A percentile compares a stretch with the other conserved stretches of the same genome.
Conservation (phyloP, 768 basidiomycete genomes). For the Pulveroboletus ravenelii region DNA sequence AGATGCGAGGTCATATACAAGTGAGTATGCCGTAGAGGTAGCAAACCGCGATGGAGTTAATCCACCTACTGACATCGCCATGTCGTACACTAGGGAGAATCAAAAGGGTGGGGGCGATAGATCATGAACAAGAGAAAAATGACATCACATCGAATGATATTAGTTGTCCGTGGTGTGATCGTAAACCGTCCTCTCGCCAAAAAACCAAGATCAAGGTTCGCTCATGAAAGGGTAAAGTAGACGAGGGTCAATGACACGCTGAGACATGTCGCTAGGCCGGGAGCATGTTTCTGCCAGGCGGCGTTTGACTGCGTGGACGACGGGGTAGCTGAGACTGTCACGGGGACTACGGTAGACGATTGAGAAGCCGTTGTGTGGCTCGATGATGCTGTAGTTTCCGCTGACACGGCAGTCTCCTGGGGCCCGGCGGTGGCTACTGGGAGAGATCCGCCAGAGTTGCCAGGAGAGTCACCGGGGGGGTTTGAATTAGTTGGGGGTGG, state of each 20-base stretch:
- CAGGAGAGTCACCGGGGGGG: background rate
- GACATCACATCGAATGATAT: slow-evolving; percentile 6
- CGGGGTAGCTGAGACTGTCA: background rate
- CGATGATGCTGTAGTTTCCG: slow-evolving; percentile 3
- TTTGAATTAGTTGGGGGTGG: background rate
- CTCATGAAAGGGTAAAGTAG: slow-evolving; percentile 19
- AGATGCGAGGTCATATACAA: slow-evolving; percentile 22
- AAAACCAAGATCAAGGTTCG: slow-evolving; percentile 4
- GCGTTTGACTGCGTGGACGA: slow-evolving; percentile 18
- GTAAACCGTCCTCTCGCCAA: slow-evolving; percentile 12
- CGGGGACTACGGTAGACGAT: slow-evolving; percentile 6
- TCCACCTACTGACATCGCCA: slow-evolving; percentile 14
- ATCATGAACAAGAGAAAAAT: slow-evolving; percentile 18
- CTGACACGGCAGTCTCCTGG: background rate
- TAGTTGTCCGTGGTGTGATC: slow-evolving; percentile 7
- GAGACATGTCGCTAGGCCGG: slow-evolving; percentile 14
- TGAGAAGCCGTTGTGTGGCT: background rate
- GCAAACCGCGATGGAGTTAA: slow-evolving; percentile 7
- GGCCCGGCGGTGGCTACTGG: background rate
- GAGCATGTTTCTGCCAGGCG: slow-evolving; percentile 23
- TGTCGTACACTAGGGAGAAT: slow-evolving; percentile 13
- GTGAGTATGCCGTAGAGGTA: slow-evolving; percentile 14
- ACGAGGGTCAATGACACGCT: slow-evolving; percentile 13
- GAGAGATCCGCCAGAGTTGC: background rate
- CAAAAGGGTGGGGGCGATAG: background rate